These are phyloP conservation scores for Castanea sativa DNA, from an alignment of 306 rosid genomes.

Conservation along the genomic window DNA sequence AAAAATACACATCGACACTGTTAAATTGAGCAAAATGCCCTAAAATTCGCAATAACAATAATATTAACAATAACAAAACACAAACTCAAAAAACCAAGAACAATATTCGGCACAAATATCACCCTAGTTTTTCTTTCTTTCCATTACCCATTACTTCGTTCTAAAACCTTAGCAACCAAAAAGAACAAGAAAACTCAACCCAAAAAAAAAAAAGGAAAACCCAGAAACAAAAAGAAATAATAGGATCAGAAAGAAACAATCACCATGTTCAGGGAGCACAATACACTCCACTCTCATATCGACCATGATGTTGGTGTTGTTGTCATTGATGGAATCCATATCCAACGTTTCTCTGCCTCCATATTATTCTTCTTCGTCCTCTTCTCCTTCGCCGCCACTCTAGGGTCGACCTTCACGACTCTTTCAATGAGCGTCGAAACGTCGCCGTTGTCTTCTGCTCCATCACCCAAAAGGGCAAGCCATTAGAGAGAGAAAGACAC, in stretches of 20 bases:
- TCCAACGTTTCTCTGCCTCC: too few relatives aligned
- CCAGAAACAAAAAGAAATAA: not conserved
- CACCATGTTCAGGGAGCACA: not conserved
- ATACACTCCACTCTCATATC: not conserved
- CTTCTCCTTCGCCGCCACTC: not conserved
- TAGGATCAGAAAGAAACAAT: not conserved
- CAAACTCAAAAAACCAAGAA: too few relatives aligned
- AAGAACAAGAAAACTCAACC: not conserved
- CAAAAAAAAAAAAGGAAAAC: not conserved
- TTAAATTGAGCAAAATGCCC: too few relatives aligned
- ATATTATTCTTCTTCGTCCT: not conserved
- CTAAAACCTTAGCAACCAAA: not conserved
- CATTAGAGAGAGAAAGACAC: not conserved
- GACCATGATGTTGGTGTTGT: not conserved
- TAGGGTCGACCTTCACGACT: not conserved
- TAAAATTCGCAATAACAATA: too few relatives aligned
- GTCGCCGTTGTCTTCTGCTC: not conserved
- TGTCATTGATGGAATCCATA: too few relatives aligned
- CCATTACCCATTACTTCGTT: too few relatives aligned
- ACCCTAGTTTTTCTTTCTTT: too few relatives aligned
- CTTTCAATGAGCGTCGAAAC: not conserved
- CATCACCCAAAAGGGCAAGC: not conserved
- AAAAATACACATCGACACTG: too few relatives aligned
- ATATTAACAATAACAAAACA: too few relatives aligned
- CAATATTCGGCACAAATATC: too few relatives aligned